Evolutionary conservation across 805 yeast genomes (phyloP).

Genomic region (Danielia oregonensis): DNA sequence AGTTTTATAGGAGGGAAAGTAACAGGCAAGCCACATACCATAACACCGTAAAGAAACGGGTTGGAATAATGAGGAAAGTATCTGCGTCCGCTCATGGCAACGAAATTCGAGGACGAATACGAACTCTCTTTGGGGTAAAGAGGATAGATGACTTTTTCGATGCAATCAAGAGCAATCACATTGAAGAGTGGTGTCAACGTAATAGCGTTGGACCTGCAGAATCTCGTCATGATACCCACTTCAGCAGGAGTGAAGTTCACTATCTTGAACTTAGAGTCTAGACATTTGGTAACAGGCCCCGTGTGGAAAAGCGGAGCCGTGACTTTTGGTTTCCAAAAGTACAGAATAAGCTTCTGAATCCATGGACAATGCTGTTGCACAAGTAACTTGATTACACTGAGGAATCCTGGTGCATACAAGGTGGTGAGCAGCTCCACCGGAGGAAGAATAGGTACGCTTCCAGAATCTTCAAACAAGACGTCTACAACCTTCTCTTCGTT

Average conservation of each 20-base stretch:
- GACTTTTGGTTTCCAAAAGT: not conserved
- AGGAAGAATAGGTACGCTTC: slow-evolving; percentile 3
- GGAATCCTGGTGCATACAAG: slow-evolving; percentile 2
- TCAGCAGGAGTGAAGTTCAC: slow-evolving; percentile 13
- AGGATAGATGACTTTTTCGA: slow-evolving; percentile 7
- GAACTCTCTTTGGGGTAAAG: not conserved
- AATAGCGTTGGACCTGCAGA: slow-evolving; percentile 11
- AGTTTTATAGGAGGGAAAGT: slow-evolving; percentile 3
- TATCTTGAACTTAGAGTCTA: slow-evolving; percentile 2
- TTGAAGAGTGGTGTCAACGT: slow-evolving; percentile 21
- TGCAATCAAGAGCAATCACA: slow-evolving; percentile 11
- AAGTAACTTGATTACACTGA: slow-evolving; percentile 1
- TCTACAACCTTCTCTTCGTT: slow-evolving; percentile 1
- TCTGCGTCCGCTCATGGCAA: slow-evolving; percentile 9
- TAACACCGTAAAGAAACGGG: slow-evolving; percentile 5
- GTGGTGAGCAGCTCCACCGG: slow-evolving; percentile 8
- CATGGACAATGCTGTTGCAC: slow-evolving; percentile 2
- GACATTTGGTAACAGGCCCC: slow-evolving; percentile 2
- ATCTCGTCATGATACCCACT: slow-evolving; percentile 7
- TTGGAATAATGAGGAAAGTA: slow-evolving; percentile 5
- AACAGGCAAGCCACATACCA: slow-evolving; percentile 7
- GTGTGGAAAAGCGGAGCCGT: slow-evolving; percentile 2
- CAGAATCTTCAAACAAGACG: slow-evolving; percentile 4
- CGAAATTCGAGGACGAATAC: slow-evolving; percentile 5
- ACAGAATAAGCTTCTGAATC: not conserved